Conservation (phyloP, 192 early-diverging fungal species). For the Umbelopsis ramanniana region DNA sequence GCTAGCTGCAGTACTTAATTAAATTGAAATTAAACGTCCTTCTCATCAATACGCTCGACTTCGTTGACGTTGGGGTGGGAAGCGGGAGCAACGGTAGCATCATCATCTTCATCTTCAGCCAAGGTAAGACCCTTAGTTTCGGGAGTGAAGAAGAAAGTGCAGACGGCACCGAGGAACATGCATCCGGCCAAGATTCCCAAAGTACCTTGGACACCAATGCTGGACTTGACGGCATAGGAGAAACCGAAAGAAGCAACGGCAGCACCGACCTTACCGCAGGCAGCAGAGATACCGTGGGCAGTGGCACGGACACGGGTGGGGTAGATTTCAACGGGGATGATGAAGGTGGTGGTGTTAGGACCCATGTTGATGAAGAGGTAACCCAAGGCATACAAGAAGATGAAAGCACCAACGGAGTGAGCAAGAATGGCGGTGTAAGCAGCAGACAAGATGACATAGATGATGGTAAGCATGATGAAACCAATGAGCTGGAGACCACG, state of each 20-base stretch:
- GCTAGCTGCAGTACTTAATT: conserved; percentile 3
- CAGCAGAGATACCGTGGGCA: conserved; percentile 74
- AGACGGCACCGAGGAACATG: conserved; percentile 45
- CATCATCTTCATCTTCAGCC: conserved; percentile 41
- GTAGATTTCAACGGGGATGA: conserved; percentile 66
- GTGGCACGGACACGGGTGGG: conserved; percentile 60
- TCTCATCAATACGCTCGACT: background rate
- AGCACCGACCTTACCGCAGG: conserved; percentile 68
- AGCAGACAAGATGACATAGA: conserved; percentile 60
- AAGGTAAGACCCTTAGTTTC: conserved; percentile 71
- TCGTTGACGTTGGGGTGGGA: no score
- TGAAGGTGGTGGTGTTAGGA: conserved; percentile 74
- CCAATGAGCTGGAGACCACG: conserved; percentile 86
- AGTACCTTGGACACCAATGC: conserved; percentile 25
- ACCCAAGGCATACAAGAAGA: conserved; percentile 47
- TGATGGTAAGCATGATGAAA: conserved; percentile 68
- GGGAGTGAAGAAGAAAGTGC: conserved; percentile 47
- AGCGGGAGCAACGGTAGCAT: conserved; percentile 26
- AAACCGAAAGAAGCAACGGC: conserved; percentile 58
- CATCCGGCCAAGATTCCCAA: conserved; percentile 48
- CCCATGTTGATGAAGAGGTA: conserved; percentile 69
- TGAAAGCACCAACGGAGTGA: conserved; percentile 51
- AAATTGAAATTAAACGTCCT: background rate
- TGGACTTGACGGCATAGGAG: conserved; percentile 32
- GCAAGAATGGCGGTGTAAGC: conserved; percentile 57